A percentile compares a stretch with the other conserved stretches of the same genome.
Evolutionary conservation across 495 filamentous ascomycete species (phyloP).

Genomic region (Tuber indicum): DNA sequence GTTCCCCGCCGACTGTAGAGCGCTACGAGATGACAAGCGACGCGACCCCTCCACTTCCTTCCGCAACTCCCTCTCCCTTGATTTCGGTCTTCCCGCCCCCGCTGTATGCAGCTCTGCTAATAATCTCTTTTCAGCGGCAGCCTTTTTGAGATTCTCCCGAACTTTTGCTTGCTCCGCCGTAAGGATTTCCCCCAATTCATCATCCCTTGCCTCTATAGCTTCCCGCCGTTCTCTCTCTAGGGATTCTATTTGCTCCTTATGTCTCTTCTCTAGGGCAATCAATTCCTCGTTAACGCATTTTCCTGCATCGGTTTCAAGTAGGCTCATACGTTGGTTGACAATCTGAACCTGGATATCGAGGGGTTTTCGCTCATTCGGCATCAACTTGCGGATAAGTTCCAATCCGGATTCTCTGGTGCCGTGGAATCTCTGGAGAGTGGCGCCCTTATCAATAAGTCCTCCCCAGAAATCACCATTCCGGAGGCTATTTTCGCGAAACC

Average conservation of each 20-base stretch:
- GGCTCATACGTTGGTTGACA: slow-evolving; percentile 35
- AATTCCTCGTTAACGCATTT: slow-evolving; percentile 39
- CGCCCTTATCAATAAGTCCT: slow-evolving; percentile 38
- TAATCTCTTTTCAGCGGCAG: background rate
- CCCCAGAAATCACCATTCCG: slow-evolving; percentile 45
- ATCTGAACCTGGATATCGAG: slow-evolving; percentile 46
- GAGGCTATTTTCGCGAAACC: slow-evolving; percentile 43
- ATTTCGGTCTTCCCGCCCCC: background rate
- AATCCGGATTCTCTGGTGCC: slow-evolving; percentile 41
- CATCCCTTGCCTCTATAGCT: no score
- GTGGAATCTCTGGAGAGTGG: slow-evolving; percentile 33
- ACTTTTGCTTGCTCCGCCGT: background rate
- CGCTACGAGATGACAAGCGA: no score
- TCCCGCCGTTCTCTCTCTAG: background rate
- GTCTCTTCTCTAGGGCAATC: slow-evolving; percentile 14
- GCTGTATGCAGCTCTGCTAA: background rate
- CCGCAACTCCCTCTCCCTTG: no score
- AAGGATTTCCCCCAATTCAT: background rate
- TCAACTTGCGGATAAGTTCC: slow-evolving; percentile 33
- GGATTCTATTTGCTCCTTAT: background rate
- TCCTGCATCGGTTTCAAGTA: slow-evolving; percentile 44
- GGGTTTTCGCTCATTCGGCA: slow-evolving; percentile 17
- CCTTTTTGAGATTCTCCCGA: background rate
- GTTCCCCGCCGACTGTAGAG: no score
- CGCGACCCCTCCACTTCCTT: no score